Conservation (phyloP, 2,329 filamentous ascomycete genomes). For the Penicillium sclerotigenum region DNA sequence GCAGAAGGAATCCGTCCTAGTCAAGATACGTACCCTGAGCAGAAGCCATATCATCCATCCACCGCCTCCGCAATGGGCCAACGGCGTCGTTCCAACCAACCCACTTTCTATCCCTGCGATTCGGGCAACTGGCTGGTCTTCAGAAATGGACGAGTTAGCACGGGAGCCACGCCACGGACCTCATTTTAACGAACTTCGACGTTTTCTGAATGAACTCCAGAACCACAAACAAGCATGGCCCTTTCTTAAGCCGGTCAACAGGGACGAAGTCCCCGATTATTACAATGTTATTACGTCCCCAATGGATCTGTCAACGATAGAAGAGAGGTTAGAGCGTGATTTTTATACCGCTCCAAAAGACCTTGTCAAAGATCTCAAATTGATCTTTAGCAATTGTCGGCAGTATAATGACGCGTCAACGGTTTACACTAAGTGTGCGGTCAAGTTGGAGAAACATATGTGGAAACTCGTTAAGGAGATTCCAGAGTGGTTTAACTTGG, state of each 20-base stretch:
- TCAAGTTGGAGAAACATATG: slow-evolving; percentile 90
- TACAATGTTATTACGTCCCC: slow-evolving; percentile 97
- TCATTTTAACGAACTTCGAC: slow-evolving; percentile 89
- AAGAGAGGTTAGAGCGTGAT: slow-evolving; percentile 87
- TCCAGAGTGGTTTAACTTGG: slow-evolving; percentile 72
- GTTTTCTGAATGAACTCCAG: slow-evolving; percentile 89
- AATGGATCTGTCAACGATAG: slow-evolving; percentile 98
- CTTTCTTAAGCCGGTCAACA: slow-evolving; percentile 87
- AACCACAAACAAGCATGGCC: slow-evolving; percentile 93
- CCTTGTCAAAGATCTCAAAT: slow-evolving; percentile 80
- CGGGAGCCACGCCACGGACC: slow-evolving; percentile 87
- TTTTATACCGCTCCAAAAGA: slow-evolving; percentile 87
- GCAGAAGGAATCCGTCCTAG: slow-evolving; percentile 93
- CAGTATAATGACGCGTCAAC: slow-evolving; percentile 96
- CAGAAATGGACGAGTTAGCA: slow-evolving; percentile 96
- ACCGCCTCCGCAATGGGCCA: slow-evolving; percentile 82
- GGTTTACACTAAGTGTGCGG: slow-evolving; percentile 89
- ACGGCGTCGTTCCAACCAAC: slow-evolving; percentile 67
- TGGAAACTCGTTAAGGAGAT: slow-evolving; percentile 88
- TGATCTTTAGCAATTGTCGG: slow-evolving; percentile 92
- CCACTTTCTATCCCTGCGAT: slow-evolving; percentile 84
- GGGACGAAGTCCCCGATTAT: slow-evolving; percentile 95
- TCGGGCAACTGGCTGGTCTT: slow-evolving; percentile 86
- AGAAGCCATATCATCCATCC: slow-evolving; percentile 82
- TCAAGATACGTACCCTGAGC: slow-evolving; percentile 82